Conservation (phyloP, 1,139 yeast genomes). For the Martiniozyma asiatica region DNA sequence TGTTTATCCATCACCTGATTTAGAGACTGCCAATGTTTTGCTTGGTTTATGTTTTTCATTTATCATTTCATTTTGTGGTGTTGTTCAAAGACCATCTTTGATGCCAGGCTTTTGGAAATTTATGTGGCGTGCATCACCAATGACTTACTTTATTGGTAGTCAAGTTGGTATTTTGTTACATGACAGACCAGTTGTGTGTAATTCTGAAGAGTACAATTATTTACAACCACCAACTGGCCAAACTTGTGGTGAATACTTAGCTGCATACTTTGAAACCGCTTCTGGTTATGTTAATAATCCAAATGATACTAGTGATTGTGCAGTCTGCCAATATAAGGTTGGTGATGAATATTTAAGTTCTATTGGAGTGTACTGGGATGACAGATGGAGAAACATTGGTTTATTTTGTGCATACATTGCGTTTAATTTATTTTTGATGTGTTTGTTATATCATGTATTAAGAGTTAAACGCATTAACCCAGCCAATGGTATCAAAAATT, state of each 20-base stretch:
- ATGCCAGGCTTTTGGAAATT: slow-evolving; percentile 63
- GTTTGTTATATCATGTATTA: slow-evolving; percentile 9
- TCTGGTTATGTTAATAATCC: slow-evolving; percentile 48
- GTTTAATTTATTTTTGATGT: slow-evolving; percentile 30
- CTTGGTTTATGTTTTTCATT: slow-evolving; percentile 41
- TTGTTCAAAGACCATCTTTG: slow-evolving; percentile 39
- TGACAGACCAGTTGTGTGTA: slow-evolving; percentile 41
- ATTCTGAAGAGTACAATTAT: slow-evolving; percentile 33
- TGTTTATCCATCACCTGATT: slow-evolving; percentile 45
- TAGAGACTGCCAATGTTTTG: slow-evolving; percentile 46
- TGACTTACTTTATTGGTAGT: slow-evolving; percentile 51
- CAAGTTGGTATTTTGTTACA: slow-evolving; percentile 40
- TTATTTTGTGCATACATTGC: slow-evolving; percentile 43
- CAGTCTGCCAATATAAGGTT: slow-evolving; percentile 40
- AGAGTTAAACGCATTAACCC: slow-evolving; percentile 8
- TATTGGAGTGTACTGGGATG: slow-evolving; percentile 31
- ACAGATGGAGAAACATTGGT: slow-evolving; percentile 60
- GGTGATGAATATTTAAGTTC: slow-evolving; percentile 43
- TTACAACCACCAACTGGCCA: slow-evolving; percentile 43
- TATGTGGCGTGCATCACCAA: slow-evolving; percentile 60
- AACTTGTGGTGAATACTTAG: slow-evolving; percentile 45
- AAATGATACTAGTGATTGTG: slow-evolving; percentile 38
- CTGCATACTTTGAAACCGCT: slow-evolving; percentile 21
- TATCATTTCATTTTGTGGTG: slow-evolving; percentile 48
- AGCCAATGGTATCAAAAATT: neutral